These are phyloP conservation scores for Cystobasidiaceae sp. DNA, from an alignment of 1,284 basidiomycete genomes.

Conservation along the genomic window DNA sequence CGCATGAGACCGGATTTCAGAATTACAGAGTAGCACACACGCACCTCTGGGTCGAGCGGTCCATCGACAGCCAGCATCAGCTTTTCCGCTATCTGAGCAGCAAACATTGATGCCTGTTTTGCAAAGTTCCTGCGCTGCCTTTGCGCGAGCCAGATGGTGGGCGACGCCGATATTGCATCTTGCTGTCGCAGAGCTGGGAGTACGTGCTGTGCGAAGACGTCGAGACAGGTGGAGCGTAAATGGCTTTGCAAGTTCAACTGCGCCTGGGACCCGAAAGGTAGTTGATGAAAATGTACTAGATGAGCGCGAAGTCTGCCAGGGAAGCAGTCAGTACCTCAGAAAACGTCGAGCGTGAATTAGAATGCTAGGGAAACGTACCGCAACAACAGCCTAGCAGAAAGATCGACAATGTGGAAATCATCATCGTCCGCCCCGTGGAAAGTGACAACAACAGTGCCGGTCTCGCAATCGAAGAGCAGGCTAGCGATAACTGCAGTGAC, in stretches of 20 bases:
- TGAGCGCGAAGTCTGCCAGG: too few species aligned
- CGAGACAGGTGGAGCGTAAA: background rate
- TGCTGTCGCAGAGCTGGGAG: background rate
- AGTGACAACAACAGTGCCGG: background rate
- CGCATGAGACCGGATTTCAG: too few species aligned
- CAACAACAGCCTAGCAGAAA: background rate
- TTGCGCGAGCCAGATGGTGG: background rate
- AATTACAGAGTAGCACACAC: too few species aligned
- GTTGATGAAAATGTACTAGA: background rate
- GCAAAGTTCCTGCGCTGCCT: background rate
- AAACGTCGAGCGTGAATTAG: too few species aligned
- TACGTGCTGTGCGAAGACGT: background rate
- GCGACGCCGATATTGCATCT: background rate
- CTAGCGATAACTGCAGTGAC: slow-evolving; percentile 2
- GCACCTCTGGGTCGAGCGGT: slow-evolving; percentile 12
- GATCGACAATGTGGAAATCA: background rate
- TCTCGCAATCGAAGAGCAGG: slow-evolving; percentile 6
- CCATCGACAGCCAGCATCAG: background rate
- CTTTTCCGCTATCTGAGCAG: background rate
- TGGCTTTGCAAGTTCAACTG: background rate
- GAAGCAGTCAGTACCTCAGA: too few species aligned
- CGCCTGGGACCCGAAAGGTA: background rate
- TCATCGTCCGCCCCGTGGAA: background rate
- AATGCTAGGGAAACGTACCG: background rate
- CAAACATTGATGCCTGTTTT: background rate